Percentiles rank a stretch among this genome's conserved stretches.
phyloP scores from a whole-genome alignment of 495 filamentous ascomycete genomes.

The Aspergillus sclerotioniger region DNA sequence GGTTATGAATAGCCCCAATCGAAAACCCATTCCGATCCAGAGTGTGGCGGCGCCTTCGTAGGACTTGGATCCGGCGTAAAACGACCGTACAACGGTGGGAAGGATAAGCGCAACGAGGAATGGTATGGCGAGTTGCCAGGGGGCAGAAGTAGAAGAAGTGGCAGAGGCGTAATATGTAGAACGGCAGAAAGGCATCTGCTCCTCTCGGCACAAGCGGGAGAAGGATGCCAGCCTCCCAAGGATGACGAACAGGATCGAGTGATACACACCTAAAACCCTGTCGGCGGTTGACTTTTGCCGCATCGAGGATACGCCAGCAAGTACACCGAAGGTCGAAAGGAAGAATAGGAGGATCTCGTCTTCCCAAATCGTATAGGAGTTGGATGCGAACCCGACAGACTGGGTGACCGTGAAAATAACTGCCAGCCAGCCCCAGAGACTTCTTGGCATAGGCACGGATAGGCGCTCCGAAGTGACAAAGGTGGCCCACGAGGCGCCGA shows the following conservation, averaged over 20 bases:
- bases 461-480: conserved; percentile 47
- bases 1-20: conserved; percentile 68
- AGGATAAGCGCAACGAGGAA: conserved; percentile 70
- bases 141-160: conserved; percentile 86
- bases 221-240: conserved; percentile 81
- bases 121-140: conserved; percentile 84
- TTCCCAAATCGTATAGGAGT: conserved; percentile 99
- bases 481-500: conserved; percentile 58
- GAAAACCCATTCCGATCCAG: conserved; percentile 81
- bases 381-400: conserved; percentile 89
- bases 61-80: conserved; percentile 71
- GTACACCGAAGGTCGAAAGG: conserved; percentile 79
- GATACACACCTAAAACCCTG: conserved; percentile 71
- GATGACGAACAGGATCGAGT: conserved; percentile 78
- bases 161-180: conserved; percentile 95
- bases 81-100: conserved; percentile 73
- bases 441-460: conserved; percentile 66
- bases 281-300: conserved; percentile 61
- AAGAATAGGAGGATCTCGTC: conserved; percentile 93
- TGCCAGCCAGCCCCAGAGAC: conserved; percentile 83
- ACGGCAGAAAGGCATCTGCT: conserved; percentile 95
- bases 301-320: conserved; percentile 69
- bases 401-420: conserved; percentile 77
- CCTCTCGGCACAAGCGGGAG: conserved; percentile 92
- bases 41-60: conserved; percentile 80